phyloP scores from a whole-genome alignment of 2,329 filamentous ascomycete genomes.

The Cercospora beticola region DNA sequence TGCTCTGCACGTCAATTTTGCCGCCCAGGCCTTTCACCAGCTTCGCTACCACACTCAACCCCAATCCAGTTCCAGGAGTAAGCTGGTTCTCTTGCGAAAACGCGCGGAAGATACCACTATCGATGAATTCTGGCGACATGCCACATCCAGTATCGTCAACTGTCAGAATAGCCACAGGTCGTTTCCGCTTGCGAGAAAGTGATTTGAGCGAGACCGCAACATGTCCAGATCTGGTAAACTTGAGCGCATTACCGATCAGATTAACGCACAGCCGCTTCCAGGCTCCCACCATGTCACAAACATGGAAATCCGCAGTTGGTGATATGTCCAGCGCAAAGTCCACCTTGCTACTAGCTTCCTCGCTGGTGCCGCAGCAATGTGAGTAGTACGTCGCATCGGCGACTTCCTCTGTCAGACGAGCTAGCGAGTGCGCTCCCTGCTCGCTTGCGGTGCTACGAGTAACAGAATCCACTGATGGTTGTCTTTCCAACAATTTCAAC shows the following conservation, averaged over 20 bases:
- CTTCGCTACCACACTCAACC: constrained; percentile 37
- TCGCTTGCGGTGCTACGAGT: background rate
- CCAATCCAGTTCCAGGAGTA: constrained; percentile 37
- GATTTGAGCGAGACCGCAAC: constrained; percentile 11
- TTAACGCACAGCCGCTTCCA: constrained; percentile 6
- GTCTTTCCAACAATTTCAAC: background rate
- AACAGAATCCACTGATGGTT: background rate
- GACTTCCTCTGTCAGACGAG: constrained; percentile 13
- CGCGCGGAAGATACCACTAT: constrained; percentile 34
- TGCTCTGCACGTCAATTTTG: constrained; percentile 33
- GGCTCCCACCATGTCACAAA: background rate
- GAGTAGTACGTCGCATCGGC: constrained; percentile 12
- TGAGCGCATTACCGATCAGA: constrained; percentile 50
- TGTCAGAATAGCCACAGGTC: constrained; percentile 3
- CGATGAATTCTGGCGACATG: constrained; percentile 34
- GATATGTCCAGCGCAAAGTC: constrained; percentile 5
- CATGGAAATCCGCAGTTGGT: constrained; percentile 1
- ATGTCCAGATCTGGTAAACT: constrained; percentile 43
- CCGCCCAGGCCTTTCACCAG: constrained; percentile 33
- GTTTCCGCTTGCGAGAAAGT: background rate
- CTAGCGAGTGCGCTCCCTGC: background rate
- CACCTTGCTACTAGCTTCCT: constrained; percentile 1
- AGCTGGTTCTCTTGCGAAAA: constrained; percentile 38
- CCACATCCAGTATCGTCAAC: constrained; percentile 36
- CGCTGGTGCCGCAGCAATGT: constrained; percentile 4